Evolutionary conservation across 169 alveolate species (phyloP), one percentile per base, ranked within the genome.

Genomic region (Eimeria maxima): DNA sequence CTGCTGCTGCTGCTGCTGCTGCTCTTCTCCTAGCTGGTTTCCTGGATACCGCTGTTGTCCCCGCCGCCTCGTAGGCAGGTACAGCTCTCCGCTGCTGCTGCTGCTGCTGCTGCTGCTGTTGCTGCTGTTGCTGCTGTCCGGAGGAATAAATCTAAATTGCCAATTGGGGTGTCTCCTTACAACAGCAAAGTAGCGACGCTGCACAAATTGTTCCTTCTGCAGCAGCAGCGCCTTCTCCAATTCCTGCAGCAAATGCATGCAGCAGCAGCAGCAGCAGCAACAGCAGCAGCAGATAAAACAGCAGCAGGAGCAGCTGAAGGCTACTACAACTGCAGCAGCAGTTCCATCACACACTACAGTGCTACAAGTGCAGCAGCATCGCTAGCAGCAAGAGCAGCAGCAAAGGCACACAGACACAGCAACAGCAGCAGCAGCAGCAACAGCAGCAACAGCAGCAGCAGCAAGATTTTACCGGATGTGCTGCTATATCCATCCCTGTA

Each of bases 91-190:
- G 76, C 76, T 65, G 74, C 74, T 63, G 74, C 29, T 22, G 76
- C 76, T 65, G 76, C 76, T 38, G 84, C 84, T 73, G 84, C 22
- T 38, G 84, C 84, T 73, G 84, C 84, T 73, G 84, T 50, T 38
- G 84, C 53, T 38, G 53, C 84, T 73, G 55, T 24, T 38, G 55
- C 55, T 18, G 53, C 6, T 3, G 5, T 73, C 29, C 29, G 84
- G 84, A 50, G 84, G 84, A 27, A 73, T 38, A 50, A n/a, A 73
- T 18, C 53, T 7, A 73, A 33, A 38, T 16, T 50, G 8, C 8
- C 24, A 27, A 24, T 50, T 29, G 50, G 84, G 84, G 84, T 73
- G 84, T 29, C 84, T 29, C 53, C 84, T 22, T n/a, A 73, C 84
- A 7, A 73, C 84, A 7, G 84, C 84, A 45, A 6, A 7, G 29